Evolutionary conservation across 202 grass and related monocot species (phyloP).

Genomic region (Saccharum hybrid): DNA sequence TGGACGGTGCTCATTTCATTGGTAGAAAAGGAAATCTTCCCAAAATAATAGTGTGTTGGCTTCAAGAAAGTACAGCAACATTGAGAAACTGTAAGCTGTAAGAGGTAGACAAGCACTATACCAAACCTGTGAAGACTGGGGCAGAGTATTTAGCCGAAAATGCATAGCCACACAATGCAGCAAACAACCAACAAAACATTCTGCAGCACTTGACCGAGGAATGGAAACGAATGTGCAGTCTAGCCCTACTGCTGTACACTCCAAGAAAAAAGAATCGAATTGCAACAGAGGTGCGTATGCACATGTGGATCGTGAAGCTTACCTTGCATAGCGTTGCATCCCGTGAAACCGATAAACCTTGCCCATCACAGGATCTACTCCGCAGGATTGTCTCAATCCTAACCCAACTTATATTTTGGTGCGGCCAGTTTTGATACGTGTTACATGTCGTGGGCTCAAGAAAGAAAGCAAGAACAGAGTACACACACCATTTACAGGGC

Average conservation of each 20-base stretch:
- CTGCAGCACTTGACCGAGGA: slow-evolving; percentile 4
- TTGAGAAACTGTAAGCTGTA: neutral
- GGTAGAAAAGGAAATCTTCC: neutral
- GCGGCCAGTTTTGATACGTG: slow-evolving; percentile 1
- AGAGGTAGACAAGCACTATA: slow-evolving; percentile 4
- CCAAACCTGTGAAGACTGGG: slow-evolving; percentile 39
- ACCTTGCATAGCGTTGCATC: slow-evolving; percentile 50
- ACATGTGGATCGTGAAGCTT: slow-evolving; percentile 55
- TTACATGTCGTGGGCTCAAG: slow-evolving; percentile 25
- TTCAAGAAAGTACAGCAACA: neutral
- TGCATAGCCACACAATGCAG: slow-evolving; percentile 26
- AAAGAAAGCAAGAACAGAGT: slow-evolving; percentile 17
- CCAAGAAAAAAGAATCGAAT: slow-evolving; percentile 25
- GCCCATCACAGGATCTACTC: slow-evolving; percentile 55
- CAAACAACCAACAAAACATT: slow-evolving; percentile 16
- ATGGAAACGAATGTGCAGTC: slow-evolving; percentile 16
- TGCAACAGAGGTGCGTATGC: slow-evolving; percentile 22
- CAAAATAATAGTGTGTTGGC: neutral
- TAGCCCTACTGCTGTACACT: slow-evolving; percentile 13
- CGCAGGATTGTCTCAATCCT: slow-evolving; percentile 44
- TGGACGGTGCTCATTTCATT: neutral
- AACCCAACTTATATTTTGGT: slow-evolving; percentile 20
- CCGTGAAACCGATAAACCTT: slow-evolving; percentile 45
- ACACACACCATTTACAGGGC: slow-evolving; percentile 19
- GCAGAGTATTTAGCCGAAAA: slow-evolving; percentile 30